These are phyloP conservation scores for Xylariaceae sp. DNA, from an alignment of 2,329 filamentous ascomycete species.

Conservation along the genomic window DNA sequence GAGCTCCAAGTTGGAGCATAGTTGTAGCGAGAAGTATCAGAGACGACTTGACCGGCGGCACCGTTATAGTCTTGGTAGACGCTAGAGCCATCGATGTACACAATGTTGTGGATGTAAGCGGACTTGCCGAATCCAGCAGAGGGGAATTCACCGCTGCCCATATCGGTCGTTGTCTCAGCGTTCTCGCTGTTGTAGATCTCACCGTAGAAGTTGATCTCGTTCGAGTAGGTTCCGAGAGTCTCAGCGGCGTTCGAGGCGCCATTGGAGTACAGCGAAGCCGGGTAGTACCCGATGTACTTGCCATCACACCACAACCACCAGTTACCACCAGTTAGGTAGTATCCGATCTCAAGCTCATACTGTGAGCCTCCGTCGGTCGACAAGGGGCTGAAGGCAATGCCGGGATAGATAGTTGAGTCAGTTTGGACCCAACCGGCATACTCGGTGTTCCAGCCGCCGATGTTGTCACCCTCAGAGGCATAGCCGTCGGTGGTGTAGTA, in stretches of 20 bases:
- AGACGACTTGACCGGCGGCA: not conserved
- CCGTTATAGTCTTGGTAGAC: not conserved
- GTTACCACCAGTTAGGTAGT: constrained; percentile 13
- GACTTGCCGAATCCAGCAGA: not conserved
- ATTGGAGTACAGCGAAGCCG: not conserved
- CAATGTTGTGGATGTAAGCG: not conserved
- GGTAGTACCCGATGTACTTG: not conserved
- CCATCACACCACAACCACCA: constrained; percentile 1
- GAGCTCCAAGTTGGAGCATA: not conserved
- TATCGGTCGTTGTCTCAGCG: not conserved
- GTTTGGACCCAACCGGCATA: constrained; percentile 14
- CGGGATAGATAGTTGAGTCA: constrained; percentile 11
- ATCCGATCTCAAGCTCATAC: constrained; percentile 18
- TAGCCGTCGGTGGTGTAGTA: constrained; percentile 19
- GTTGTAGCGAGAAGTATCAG: not conserved
- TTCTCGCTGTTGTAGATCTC: not conserved
- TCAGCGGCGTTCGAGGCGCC: not conserved
- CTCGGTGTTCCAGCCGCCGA: constrained; percentile 18
- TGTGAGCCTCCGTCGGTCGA: constrained; percentile 11
- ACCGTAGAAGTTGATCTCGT: not conserved
- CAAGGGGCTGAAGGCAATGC: constrained; percentile 11
- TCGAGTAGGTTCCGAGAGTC: not conserved
- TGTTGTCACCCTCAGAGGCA: constrained; percentile 9
- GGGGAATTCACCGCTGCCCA: not conserved
- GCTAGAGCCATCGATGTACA: not conserved